Evolutionary conservation across 768 basidiomycete species (phyloP), one percentile per base, ranked within the genome.

Genomic region (Bullera alba): DNA sequence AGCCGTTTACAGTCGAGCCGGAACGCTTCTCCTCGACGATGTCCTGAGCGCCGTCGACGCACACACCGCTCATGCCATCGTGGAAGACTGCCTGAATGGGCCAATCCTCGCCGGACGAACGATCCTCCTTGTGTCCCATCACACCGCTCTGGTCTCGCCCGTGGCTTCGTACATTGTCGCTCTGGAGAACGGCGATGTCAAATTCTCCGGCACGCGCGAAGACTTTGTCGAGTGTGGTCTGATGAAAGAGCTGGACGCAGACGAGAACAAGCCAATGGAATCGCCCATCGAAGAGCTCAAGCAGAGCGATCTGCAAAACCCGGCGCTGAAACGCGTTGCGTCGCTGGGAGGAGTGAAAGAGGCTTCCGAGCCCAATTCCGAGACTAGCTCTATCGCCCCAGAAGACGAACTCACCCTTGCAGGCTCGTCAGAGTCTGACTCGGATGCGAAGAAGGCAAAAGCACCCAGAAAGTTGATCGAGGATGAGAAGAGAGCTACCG

Each of bases 41-140:
- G 87, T 68, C n/a, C 50, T 71, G 23, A 61, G 57, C 42, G 73
- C 72, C 7, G 91, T 95, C 41, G 91, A 96, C 63, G 88, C 82
- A 1, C 82, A 84, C 58, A 90, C 87, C 0, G 85, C 89, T 0
- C 81, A 84, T 56, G 85, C 87, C 73, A 79, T 97, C 38, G 84
- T 84, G 61, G 76, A 81, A 17, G 77, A 87, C 46, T 91, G 88
- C 60, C 75, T 97, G 19, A 77, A 79, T 56, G 90, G 92, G 6
- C 82, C 85, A 41, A 75, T 95, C 35, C 77, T 90, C 67, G 71
- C 75, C n/a, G 83, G 81, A 16, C 78, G 91, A 41, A 95, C 92
- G 0, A 75, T 93, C 42, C 77, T 96, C 38, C 77, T 97, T 21
- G 90, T 95, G 44, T 95, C 92, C 2, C 93, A 99, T 65, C 90